Base-by-base conservation (phyloP, 2,329 filamentous ascomycete species). In the Alternaria sp. region DNA sequence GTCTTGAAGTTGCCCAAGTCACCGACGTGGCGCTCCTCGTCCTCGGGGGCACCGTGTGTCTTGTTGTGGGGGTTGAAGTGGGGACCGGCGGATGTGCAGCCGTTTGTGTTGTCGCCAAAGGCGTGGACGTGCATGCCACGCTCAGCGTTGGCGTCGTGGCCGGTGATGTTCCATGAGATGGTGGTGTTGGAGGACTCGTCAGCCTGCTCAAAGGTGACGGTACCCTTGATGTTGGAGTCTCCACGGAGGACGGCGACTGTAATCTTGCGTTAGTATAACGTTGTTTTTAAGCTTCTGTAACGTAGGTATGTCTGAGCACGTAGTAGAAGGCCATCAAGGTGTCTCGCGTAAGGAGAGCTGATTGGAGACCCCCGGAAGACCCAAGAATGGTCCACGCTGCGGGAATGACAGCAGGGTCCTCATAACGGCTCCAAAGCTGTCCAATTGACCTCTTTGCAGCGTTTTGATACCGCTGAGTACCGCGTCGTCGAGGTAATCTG, bases 51-150 rank as follows among this genome's bases (percentile, higher is more conserved):
- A 79, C 95, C 95, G 86, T 99, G 95, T 74, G 87, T 90, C 89
- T 97, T 97, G 86, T 86, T 85, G 84, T 91, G 88, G 73, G 95
- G 95, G 90, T 99, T 99, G 91, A 97, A 99, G 87, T 99, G 95
- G 83, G 95, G 94, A 56, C 95, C 95, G 71, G 95, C 95, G 71
- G 92, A 97, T 71, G 94, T 98, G 92, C 95, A 99, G 82, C 95
- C 95, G 85, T 99, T 99, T 87, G 95, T 98, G 89, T 98, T 98
- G 88, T 98, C 95, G 81, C 95, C 95, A 79, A 97, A 99, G 82
- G 95, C 92, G 87, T 99, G 95, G 79, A 99, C 90, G 87, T 99
- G 95, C 88, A 98, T 93, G 83, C 93, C 95, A 84, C 95, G 94
- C 89, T 97, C 89, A 79, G 95, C 94, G 82, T 97, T 97, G 84